Evolutionary conservation across 2,329 filamentous ascomycete species (phyloP), one percentile per base, ranked within the genome.

Genomic region (Metarhizium sp.): DNA sequence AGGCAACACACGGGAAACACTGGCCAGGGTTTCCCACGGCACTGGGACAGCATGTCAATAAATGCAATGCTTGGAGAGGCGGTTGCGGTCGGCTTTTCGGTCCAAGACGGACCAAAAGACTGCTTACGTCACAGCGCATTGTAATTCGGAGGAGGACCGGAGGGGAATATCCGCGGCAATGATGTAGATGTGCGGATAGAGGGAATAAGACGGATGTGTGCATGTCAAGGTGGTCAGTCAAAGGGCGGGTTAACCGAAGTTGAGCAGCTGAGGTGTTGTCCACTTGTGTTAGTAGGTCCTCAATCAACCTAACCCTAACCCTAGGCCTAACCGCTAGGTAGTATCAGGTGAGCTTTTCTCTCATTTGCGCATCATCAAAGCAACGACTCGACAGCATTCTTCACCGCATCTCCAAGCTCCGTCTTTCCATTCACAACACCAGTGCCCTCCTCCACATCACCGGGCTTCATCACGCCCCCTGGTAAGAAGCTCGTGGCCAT

Each of bases 401-500:
- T 29, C 2, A 68, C 53, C 0, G 59, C 58, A 18, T 62, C 59
- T 6, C 45, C 48, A 20, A 68, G 40, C 47, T 38, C 54, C 6
- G 60, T 64, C 52, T 56, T 54, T 0, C 67, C 65, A 13, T 54
- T 30, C 16, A 67, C 57, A 49, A 68, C 52, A 2, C 61, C 43
- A 3, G 56, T 55, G 7, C 53, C 55, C 3, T 43, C 46, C 1
- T 59, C 58, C 0, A 55, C 46, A 11, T 53, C 50, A 38, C 63
- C 59, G 18, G 60, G 55, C n/a, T 60, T 57, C 2, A 63, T 58
- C 7, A 62, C 51, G 0, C 67, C 67, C 0, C 64, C 66, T 0
- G 64, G 64, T 8, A 69, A 57, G 40, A 70, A 63, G 25, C 62
- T 60, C 49, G n/a, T 55, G 0, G 63, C 50, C 67, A 69, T 69